A percentile compares a stretch with the other conserved stretches of the same genome.
Conservation (phyloP, 2,329 filamentous ascomycete species). For the Nemania sp. region DNA sequence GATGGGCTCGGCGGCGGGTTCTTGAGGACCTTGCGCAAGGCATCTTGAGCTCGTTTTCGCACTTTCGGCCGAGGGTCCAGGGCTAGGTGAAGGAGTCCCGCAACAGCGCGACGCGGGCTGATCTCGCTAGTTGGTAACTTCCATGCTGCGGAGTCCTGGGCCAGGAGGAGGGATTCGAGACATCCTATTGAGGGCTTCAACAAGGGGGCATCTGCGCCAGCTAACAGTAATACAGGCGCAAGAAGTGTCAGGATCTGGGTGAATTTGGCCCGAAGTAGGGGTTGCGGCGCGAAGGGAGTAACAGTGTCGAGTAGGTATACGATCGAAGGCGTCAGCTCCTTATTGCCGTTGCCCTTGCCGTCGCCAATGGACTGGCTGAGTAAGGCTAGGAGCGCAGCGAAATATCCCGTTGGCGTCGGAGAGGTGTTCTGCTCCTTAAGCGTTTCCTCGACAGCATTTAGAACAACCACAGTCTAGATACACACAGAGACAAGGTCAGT, state of each 20-base stretch:
- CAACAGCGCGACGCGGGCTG: conserved; percentile 87
- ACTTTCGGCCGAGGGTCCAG: conserved; percentile 93
- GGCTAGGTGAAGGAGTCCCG: conserved; percentile 84
- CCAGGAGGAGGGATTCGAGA: conserved; percentile 88
- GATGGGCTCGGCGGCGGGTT: conserved; percentile 91
- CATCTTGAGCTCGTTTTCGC: conserved; percentile 91
- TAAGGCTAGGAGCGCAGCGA: conserved; percentile 91
- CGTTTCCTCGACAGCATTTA: conserved; percentile 92
- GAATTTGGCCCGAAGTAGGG: conserved; percentile 94
- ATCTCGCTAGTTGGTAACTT: conserved; percentile 84
- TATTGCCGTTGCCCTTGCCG: conserved; percentile 78
- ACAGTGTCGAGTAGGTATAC: conserved; percentile 96
- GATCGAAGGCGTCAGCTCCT: conserved; percentile 84
- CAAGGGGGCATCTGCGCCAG: conserved; percentile 87
- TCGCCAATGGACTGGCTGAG: conserved; percentile 79
- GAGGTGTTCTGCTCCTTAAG: conserved; percentile 88
- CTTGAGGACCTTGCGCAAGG: conserved; percentile 83
- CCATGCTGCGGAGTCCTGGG: conserved; percentile 90
- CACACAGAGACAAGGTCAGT: conserved; percentile 22
- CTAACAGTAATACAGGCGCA: conserved; percentile 82
- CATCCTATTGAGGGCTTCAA: conserved; percentile 91
- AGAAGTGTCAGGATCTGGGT: conserved; percentile 89
- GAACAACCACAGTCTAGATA: conserved; percentile 87
- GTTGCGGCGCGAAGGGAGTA: conserved; percentile 83
- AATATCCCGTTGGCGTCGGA: conserved; percentile 89